phyloP scores from a whole-genome alignment of 2,329 filamentous ascomycete species.

The Curvularia lunata region DNA sequence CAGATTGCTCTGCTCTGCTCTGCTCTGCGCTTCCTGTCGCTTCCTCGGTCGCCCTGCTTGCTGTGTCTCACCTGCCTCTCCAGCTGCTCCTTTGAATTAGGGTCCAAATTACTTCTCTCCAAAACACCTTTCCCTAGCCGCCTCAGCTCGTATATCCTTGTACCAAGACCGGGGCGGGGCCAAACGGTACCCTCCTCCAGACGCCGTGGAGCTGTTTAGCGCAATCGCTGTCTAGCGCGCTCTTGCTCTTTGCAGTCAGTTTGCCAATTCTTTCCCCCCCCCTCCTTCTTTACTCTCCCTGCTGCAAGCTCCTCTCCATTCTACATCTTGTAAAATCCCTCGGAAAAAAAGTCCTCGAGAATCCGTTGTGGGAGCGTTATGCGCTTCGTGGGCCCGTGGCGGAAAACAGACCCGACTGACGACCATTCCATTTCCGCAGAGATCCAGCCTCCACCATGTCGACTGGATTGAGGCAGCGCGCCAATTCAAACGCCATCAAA shows the following conservation, averaged over 20 bases:
- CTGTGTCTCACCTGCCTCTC: constrained; percentile 39
- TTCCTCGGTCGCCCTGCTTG: constrained; percentile 31
- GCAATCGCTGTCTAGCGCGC: constrained; percentile 46
- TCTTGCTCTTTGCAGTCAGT: constrained; percentile 48
- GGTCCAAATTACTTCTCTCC: not conserved
- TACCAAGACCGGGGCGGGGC: constrained; percentile 46
- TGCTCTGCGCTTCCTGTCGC: constrained; percentile 42
- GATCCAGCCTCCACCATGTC: constrained; percentile 52
- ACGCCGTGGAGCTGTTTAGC: constrained; percentile 46
- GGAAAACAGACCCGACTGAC: constrained; percentile 39
- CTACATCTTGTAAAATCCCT: constrained; percentile 23
- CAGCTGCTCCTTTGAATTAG: constrained; percentile 32
- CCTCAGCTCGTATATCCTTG: constrained; percentile 41
- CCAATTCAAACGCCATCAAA: constrained; percentile 45
- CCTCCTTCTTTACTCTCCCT: constrained; percentile 32
- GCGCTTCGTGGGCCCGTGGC: constrained; percentile 35
- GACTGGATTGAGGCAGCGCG: constrained; percentile 51
- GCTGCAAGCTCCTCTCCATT: constrained; percentile 38
- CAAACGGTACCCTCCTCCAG: constrained; percentile 46
- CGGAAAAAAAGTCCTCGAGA: constrained; percentile 33
- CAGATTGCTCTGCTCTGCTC: not conserved
- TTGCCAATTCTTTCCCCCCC: constrained; percentile 33
- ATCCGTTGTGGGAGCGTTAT: constrained; percentile 36
- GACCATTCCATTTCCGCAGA: constrained; percentile 25
- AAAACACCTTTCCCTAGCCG: constrained; percentile 24